A percentile compares a stretch with the other conserved stretches of the same genome.
phyloP scores from a whole-genome alignment of 1,139 yeast genomes.

The Lodderomyces pseudojiufengensis region DNA sequence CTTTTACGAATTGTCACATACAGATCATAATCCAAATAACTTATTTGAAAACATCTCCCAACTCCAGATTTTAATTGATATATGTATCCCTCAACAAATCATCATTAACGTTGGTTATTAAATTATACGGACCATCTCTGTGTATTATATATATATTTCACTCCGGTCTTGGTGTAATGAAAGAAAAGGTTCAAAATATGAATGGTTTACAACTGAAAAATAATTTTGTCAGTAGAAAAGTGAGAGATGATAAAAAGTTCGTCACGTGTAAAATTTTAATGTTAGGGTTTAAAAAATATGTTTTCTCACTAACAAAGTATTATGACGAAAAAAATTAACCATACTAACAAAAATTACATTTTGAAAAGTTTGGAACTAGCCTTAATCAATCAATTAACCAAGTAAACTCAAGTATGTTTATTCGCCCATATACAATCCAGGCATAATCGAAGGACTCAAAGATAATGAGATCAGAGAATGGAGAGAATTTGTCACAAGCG shows the following conservation, averaged over 20 bases:
- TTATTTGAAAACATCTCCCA: conserved; percentile 66
- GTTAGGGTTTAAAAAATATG: too few relatives aligned
- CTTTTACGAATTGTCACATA: neutral
- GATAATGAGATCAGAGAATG: too few relatives aligned
- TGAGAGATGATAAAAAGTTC: conserved; percentile 1
- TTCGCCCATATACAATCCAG: too few relatives aligned
- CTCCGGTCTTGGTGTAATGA: conserved; percentile 72
- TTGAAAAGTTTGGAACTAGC: too few relatives aligned
- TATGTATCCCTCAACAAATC: neutral
- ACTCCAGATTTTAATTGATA: conserved; percentile 69
- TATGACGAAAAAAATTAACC: too few relatives aligned
- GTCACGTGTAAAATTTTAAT: neutral
- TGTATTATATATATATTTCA: conserved; percentile 55
- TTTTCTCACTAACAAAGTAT: too few relatives aligned
- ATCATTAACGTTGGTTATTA: neutral
- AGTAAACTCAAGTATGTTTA: too few relatives aligned
- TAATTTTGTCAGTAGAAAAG: neutral
- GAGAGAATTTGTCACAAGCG: too few relatives aligned
- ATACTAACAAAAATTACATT: too few relatives aligned
- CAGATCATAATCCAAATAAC: too few relatives aligned
- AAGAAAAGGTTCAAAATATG: conserved; percentile 7
- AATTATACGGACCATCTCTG: conserved; percentile 93
- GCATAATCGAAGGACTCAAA: too few relatives aligned
- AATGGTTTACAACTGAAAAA: conserved; percentile 5
- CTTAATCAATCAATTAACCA: too few relatives aligned